Conservation (phyloP, 2,329 filamentous ascomycete genomes). For the Cercospora sojina region DNA sequence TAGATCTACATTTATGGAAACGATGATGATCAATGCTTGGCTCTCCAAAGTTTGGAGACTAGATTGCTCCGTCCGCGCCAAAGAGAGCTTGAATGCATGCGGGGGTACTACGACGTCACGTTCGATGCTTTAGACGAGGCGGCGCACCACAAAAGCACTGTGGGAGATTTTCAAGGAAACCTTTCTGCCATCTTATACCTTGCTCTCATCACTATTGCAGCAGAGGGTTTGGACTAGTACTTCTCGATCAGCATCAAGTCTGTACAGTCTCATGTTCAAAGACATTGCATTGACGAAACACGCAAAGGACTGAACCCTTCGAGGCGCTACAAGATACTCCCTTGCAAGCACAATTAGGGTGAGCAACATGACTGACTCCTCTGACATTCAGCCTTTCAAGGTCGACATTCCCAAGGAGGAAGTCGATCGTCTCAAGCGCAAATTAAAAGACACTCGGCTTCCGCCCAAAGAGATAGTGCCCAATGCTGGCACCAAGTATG, state of each 20-base stretch:
- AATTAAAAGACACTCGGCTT: conserved; percentile 40
- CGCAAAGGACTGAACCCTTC: neutral
- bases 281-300: neutral
- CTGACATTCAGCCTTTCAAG: conserved; percentile 37
- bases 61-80: neutral
- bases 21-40: neutral
- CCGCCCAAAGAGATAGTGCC: conserved; percentile 41
- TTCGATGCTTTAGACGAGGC: conserved; percentile 2
- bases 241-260: neutral
- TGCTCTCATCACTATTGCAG: neutral
- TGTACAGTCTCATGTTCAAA: neutral
- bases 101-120: conserved; percentile 6
- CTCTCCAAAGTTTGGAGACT: conserved; percentile 2
- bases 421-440: conserved; percentile 41
- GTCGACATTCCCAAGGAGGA: conserved; percentile 39
- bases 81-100: neutral
- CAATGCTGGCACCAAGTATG: conserved; percentile 41
- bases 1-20: neutral
- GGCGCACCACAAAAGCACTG: neutral
- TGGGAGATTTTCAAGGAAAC: neutral
- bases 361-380: conserved; percentile 6
- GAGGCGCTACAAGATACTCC: neutral
- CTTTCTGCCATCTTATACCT: neutral
- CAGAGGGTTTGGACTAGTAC: neutral
- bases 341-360: neutral